A percentile compares a stretch with the other conserved stretches of the same genome.
Conservation (phyloP, 148 eudicot species). For the Salicornia ramosissima region DNA sequence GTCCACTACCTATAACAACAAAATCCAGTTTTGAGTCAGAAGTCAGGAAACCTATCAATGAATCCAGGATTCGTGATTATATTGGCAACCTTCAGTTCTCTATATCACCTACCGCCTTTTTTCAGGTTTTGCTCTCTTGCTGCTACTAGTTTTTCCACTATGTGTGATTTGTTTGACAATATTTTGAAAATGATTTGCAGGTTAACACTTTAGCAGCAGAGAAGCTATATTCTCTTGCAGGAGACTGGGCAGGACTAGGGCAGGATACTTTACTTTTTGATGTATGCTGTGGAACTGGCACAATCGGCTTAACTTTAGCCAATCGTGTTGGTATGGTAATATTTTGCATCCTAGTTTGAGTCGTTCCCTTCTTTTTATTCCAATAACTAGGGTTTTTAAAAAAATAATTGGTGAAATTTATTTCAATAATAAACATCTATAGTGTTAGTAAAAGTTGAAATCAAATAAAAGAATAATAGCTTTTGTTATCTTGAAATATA, state of each 20-base stretch:
- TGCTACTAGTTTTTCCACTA: constrained; percentile 4
- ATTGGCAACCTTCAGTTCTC: constrained; percentile 69
- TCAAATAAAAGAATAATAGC: too few relatives aligned
- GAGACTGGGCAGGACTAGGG: constrained; percentile 91
- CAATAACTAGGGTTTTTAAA: too few relatives aligned
- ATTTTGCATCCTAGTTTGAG: constrained; percentile 15
- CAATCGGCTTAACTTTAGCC: constrained; percentile 92
- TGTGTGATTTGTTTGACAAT: constrained; percentile 4
- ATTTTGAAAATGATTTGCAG: constrained; percentile 33
- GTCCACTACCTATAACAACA: constrained; percentile 41
- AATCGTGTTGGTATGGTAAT: constrained; percentile 96
- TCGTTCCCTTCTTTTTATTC: not conserved
- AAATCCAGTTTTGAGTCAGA: constrained; percentile 27
- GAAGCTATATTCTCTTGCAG: constrained; percentile 90
- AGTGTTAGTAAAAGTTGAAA: too few relatives aligned
- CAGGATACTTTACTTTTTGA: constrained; percentile 87
- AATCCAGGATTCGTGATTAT: constrained; percentile 81
- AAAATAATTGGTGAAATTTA: too few relatives aligned
- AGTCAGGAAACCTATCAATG: constrained; percentile 30
- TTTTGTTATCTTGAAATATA: too few relatives aligned
- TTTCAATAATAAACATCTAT: too few relatives aligned
- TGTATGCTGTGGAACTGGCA: constrained; percentile 96
- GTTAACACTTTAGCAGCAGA: constrained; percentile 94
- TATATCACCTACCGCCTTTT: constrained; percentile 93
- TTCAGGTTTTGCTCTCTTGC: constrained; percentile 47